Evolutionary conservation across 768 basidiomycete genomes (phyloP).

Genomic region (Coprinopsis marcescibilis): DNA sequence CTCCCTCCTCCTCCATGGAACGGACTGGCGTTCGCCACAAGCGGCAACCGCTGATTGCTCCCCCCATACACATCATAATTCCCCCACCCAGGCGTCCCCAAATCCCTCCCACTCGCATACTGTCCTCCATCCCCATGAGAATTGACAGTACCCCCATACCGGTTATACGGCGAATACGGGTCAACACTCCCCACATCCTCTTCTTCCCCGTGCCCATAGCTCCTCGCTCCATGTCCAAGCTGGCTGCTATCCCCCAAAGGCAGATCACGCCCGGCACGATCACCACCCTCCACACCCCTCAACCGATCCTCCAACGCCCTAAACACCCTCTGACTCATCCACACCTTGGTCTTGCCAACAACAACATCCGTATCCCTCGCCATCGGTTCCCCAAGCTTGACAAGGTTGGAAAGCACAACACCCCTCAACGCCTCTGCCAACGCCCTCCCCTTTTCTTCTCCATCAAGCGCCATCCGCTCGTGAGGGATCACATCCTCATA

Average conservation of each 20-base stretch:
- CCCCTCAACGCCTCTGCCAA: slow-evolving; percentile 25
- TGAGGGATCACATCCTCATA: slow-evolving; percentile 65
- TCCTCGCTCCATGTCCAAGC: not conserved
- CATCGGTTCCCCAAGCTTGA: no score
- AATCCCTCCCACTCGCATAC: slow-evolving; percentile 30
- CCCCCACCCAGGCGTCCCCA: slow-evolving; percentile 25
- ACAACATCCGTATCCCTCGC: slow-evolving; percentile 73
- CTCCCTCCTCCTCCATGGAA: slow-evolving; percentile 76
- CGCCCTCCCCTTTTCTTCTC: slow-evolving; percentile 36
- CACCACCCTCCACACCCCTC: slow-evolving; percentile 35
- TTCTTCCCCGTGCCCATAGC: not conserved
- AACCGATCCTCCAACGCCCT: slow-evolving; percentile 84
- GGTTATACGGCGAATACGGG: slow-evolving; percentile 72
- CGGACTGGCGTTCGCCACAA: slow-evolving; percentile 77
- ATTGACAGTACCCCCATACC: no score
- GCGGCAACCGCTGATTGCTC: slow-evolving; percentile 74
- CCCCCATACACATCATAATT: slow-evolving; percentile 42
- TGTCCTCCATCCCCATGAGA: slow-evolving; percentile 27
- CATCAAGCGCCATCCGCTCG: slow-evolving; percentile 55
- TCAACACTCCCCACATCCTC: slow-evolving; percentile 37
- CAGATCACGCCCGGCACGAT: not conserved
- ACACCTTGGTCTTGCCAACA: slow-evolving; percentile 84
- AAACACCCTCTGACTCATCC: slow-evolving; percentile 82
- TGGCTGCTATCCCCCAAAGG: not conserved
- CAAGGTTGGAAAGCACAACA: not conserved